Evolutionary conservation across 176 grass and related monocot species (phyloP).

Genomic region (Canna indica): DNA sequence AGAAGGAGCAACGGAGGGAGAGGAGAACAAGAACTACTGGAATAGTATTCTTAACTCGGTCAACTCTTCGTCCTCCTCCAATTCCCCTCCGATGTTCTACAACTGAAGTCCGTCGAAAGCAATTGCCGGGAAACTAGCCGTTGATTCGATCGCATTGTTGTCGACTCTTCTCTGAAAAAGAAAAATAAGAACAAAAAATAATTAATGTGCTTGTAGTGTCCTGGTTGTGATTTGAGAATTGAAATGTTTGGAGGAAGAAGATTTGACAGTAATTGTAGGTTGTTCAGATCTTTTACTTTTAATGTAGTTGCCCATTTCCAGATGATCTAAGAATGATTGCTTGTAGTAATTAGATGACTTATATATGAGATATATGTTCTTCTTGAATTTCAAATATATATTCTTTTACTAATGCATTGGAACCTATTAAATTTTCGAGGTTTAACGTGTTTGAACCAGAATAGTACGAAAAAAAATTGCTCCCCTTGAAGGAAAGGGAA

Average conservation of each 20-base stretch:
- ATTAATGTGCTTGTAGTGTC: neutral
- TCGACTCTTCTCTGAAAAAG: neutral
- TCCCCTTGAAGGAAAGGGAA: too few species aligned
- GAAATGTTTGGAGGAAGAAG: neutral
- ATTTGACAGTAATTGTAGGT: too few species aligned
- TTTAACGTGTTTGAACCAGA: too few species aligned
- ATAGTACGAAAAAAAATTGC: too few species aligned
- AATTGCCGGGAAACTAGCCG: neutral
- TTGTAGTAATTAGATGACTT: too few species aligned
- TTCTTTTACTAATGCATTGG: too few species aligned
- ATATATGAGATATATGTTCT: too few species aligned
- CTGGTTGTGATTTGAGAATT: neutral
- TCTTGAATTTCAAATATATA: too few species aligned
- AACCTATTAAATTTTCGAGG: too few species aligned
- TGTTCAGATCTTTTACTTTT: too few species aligned
- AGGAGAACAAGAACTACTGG: slow-evolving; percentile 78
- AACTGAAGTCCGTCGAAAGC: neutral
- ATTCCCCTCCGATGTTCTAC: slow-evolving; percentile 35
- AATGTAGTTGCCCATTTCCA: too few species aligned
- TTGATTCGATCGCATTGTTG: neutral
- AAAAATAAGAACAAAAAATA: neutral
- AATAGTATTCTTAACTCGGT: slow-evolving; percentile 73
- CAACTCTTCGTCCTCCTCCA: slow-evolving; percentile 43
- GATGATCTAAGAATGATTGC: too few species aligned
- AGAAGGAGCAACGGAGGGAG: slow-evolving; percentile 23